A percentile compares a stretch with the other conserved stretches of the same genome.
phyloP scores from a whole-genome alignment of 2,329 filamentous ascomycete species.

The Chalaropsis ovoidea region DNA sequence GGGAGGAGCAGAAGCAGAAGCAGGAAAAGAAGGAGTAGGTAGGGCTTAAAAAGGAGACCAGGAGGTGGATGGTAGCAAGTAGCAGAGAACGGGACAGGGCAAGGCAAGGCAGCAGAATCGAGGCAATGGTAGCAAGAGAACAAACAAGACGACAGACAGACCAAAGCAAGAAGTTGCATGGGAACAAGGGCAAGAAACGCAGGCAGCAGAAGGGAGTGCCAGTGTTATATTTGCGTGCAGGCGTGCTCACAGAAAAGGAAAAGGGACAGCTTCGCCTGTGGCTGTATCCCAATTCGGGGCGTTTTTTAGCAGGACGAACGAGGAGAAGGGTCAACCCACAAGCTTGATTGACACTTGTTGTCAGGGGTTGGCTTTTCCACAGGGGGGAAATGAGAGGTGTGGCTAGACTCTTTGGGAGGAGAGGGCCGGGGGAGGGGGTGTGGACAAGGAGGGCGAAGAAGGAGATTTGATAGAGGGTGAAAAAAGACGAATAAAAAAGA shows the following conservation, averaged over 20 bases:
- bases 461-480: not conserved
- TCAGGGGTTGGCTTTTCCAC: constrained; percentile 12
- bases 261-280: not conserved
- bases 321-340: constrained; percentile 1
- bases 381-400: constrained; percentile 18
- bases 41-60: constrained; percentile 5
- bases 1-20: not conserved
- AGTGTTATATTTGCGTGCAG: constrained; percentile 17
- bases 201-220: constrained; percentile 16
- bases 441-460: not conserved
- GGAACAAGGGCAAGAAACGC: constrained; percentile 7
- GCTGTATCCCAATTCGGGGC: not conserved
- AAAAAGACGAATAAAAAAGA: constrained; percentile 14
- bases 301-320: constrained; percentile 14
- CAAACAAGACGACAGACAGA: constrained; percentile 3
- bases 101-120: constrained; percentile 8
- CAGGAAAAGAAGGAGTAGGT: not conserved
- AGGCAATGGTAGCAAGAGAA: constrained; percentile 9
- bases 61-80: not conserved
- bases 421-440: constrained; percentile 7
- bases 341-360: constrained; percentile 18
- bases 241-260: no score
- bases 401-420: constrained; percentile 14
- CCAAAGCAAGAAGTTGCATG: constrained; percentile 15
- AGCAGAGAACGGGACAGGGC: not conserved